A percentile compares a stretch with the other conserved stretches of the same genome.
phyloP scores from a whole-genome alignment of 2,329 filamentous ascomycete genomes.

The Sclerotinia trifoliorum region DNA sequence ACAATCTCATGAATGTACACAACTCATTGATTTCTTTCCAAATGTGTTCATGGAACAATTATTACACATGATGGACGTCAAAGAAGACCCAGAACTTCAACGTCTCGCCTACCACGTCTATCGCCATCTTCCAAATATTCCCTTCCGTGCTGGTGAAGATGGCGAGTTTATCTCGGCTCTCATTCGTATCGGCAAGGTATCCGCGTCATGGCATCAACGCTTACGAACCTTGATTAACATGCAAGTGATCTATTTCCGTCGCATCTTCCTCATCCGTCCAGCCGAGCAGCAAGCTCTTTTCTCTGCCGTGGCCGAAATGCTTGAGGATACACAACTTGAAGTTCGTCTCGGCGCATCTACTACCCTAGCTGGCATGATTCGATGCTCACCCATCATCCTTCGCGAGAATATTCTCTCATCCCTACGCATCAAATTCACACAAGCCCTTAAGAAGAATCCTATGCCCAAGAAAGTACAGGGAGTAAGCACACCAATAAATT shows the following conservation, averaged over 20 bases:
- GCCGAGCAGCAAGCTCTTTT: constrained; percentile 79
- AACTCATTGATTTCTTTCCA: constrained; percentile 88
- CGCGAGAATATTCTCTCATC: constrained; percentile 74
- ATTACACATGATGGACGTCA: constrained; percentile 99
- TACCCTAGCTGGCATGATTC: constrained; percentile 95
- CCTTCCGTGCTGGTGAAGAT: constrained; percentile 84
- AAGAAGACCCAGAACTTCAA: constrained; percentile 95
- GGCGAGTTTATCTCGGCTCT: constrained; percentile 79
- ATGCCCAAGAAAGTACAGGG: constrained; percentile 73
- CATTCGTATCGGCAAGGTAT: constrained; percentile 81
- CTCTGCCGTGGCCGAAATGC: constrained; percentile 91
- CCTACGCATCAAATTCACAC: constrained; percentile 77
- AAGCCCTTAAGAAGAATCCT: constrained; percentile 75
- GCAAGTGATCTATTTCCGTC: constrained; percentile 97
- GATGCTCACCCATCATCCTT: constrained; percentile 81
- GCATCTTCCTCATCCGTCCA: constrained; percentile 79
- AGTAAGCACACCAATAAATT: constrained; percentile 67
- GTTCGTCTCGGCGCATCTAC: constrained; percentile 90
- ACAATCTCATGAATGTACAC: constrained; percentile 87
- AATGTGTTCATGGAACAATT: constrained; percentile 87
- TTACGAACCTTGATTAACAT: constrained; percentile 95
- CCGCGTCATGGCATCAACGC: constrained; percentile 91
- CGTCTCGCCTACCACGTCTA: constrained; percentile 95
- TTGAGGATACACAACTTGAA: constrained; percentile 87
- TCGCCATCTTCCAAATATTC: constrained; percentile 91